A percentile compares a stretch with the other conserved stretches of the same genome.
These are phyloP conservation scores for Gremmenia infestans DNA, from an alignment of 2,329 filamentous ascomycete genomes.

Conservation along the genomic window DNA sequence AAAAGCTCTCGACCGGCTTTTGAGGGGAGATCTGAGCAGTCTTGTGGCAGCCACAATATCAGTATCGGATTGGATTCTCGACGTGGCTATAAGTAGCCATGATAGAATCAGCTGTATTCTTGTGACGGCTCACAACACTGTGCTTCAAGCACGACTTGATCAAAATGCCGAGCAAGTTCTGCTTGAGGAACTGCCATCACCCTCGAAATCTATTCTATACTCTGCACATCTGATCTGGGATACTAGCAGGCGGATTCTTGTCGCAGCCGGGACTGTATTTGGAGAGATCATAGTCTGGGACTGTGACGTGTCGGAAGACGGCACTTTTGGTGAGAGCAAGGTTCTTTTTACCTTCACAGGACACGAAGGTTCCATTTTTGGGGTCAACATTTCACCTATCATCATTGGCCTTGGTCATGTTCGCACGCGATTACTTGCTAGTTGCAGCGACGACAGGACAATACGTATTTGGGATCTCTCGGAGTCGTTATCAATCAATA, in stretches of 20 bases:
- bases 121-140: slow-evolving; percentile 83
- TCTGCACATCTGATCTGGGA: slow-evolving; percentile 70
- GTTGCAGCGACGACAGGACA: slow-evolving; percentile 92
- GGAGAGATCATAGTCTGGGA: slow-evolving; percentile 92
- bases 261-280: slow-evolving; percentile 89
- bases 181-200: slow-evolving; percentile 50
- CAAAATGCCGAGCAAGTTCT: slow-evolving; percentile 31
- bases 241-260: slow-evolving; percentile 54
- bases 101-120: slow-evolving; percentile 46
- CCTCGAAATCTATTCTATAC: slow-evolving; percentile 81
- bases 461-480: slow-evolving; percentile 79
- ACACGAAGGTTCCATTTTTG: slow-evolving; percentile 93
- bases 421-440: slow-evolving; percentile 64
- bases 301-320: slow-evolving; percentile 41
- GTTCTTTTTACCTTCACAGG: slow-evolving; percentile 53
- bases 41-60: slow-evolving; percentile 35
- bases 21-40: slow-evolving; percentile 10
- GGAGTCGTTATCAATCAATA: background rate
- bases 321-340: slow-evolving; percentile 30
- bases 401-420: slow-evolving; percentile 37
- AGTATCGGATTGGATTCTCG: slow-evolving; percentile 73
- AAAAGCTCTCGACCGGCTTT: slow-evolving; percentile 17
- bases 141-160: slow-evolving; percentile 46
- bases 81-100: slow-evolving; percentile 52
- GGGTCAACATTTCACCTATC: slow-evolving; percentile 68